Evolutionary conservation across 768 basidiomycete genomes (phyloP).

Genomic region (Lentinula lateritia): DNA sequence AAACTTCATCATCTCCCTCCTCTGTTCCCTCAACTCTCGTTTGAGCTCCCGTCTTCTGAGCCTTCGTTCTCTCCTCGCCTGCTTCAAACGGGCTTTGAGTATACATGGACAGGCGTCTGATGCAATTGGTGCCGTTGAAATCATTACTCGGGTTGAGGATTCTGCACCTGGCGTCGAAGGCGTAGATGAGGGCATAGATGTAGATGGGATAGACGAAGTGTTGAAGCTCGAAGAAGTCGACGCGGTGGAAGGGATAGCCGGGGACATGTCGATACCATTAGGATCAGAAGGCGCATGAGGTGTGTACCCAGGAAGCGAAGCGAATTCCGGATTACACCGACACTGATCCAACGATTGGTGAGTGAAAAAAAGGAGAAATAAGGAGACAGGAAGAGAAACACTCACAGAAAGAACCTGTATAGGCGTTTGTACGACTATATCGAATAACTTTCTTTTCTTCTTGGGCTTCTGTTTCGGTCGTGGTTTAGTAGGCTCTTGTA

Average conservation of each 20-base stretch:
- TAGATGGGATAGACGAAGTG: neutral
- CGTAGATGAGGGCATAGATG: slow-evolving; percentile 7
- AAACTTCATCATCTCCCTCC: neutral
- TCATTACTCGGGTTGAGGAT: neutral
- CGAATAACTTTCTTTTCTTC: slow-evolving; percentile 77
- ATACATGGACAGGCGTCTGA: neutral
- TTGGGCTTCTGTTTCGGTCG: slow-evolving; percentile 58
- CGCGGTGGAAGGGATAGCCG: slow-evolving; percentile 26
- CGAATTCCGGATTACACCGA: slow-evolving; percentile 77
- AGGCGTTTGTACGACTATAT: slow-evolving; percentile 82
- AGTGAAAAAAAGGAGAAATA: neutral
- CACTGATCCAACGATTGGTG: slow-evolving; percentile 39
- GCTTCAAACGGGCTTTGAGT: neutral
- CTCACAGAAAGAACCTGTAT: slow-evolving; percentile 84
- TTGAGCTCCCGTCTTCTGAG: neutral
- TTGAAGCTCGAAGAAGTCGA: slow-evolving; percentile 15
- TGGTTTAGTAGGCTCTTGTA: slow-evolving; percentile 7
- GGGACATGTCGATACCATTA: slow-evolving; percentile 20
- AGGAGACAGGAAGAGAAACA: slow-evolving; percentile 8
- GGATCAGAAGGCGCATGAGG: slow-evolving; percentile 42
- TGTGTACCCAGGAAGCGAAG: slow-evolving; percentile 68
- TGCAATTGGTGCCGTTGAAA: neutral
- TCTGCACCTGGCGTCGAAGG: neutral
- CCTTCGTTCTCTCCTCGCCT: neutral
- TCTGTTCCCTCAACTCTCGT: neutral